Evolutionary conservation across 2,329 filamentous ascomycete genomes (phyloP).

Genomic region (Ophiostoma ulmi): DNA sequence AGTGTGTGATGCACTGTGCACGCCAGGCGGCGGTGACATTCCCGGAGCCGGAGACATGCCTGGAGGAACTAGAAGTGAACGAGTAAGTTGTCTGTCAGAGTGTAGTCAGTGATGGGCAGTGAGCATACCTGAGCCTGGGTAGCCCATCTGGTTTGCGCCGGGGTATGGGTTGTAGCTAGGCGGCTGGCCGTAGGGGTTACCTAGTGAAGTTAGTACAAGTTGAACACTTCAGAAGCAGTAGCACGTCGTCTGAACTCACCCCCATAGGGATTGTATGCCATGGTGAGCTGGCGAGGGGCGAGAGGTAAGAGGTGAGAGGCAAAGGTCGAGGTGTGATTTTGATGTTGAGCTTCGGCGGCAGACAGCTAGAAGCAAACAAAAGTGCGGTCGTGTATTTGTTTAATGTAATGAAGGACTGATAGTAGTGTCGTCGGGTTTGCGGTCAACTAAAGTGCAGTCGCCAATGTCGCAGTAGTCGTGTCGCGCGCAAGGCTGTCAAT

Average conservation of each 20-base stretch:
- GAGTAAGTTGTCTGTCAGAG: background rate
- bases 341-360: background rate
- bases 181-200: conserved; percentile 64
- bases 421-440: background rate
- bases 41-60: conserved; percentile 77
- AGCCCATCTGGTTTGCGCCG: conserved; percentile 55
- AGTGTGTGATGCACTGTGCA: conserved; percentile 64
- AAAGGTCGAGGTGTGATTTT: background rate
- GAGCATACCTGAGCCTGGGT: conserved; percentile 55
- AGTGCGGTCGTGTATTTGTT: background rate
- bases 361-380: background rate
- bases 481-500: conserved; percentile 9
- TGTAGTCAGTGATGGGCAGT: conserved; percentile 1
- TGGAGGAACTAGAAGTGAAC: conserved; percentile 54
- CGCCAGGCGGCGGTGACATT: conserved; percentile 70
- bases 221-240: background rate
- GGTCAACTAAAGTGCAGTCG: background rate
- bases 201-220: background rate
- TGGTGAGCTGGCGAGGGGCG: conserved; percentile 30
- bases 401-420: background rate
- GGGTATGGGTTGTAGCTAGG: conserved; percentile 70
- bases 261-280: conserved; percentile 60
- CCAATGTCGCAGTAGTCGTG: background rate
- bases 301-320: background rate
- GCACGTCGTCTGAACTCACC: conserved; percentile 34